Conservation (phyloP, 768 basidiomycete species). For the Termitomyces sp. region DNA sequence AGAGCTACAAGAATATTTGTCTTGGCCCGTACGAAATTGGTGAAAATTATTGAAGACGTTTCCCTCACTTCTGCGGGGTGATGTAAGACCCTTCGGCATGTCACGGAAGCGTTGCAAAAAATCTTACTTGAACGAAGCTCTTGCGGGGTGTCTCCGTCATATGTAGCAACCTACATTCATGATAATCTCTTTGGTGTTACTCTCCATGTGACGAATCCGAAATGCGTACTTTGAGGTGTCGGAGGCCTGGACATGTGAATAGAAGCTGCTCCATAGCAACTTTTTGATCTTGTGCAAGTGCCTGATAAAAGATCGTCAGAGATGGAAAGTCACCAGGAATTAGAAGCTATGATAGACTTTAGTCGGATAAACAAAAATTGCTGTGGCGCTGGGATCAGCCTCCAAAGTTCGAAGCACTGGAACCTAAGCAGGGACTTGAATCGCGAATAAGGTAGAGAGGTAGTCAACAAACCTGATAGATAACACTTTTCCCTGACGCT, state of each 20-base stretch:
- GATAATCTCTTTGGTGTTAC: neutral
- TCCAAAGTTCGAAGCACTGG: constrained; percentile 70
- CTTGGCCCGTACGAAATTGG: constrained; percentile 71
- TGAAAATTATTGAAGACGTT: constrained; percentile 78
- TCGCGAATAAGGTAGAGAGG: neutral
- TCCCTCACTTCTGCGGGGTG: constrained; percentile 58
- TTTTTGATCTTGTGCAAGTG: constrained; percentile 87
- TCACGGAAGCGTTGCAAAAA: neutral
- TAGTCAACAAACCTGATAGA: constrained; percentile 62
- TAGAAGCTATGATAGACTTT: constrained; percentile 56
- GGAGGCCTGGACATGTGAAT: constrained; percentile 57
- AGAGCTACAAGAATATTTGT: neutral
- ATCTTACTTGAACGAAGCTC: constrained; percentile 58
- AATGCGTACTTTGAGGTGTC: constrained; percentile 48
- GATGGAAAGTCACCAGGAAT: neutral
- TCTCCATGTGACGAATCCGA: too few relatives aligned
- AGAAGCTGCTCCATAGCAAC: constrained; percentile 68
- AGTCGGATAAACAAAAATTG: constrained; percentile 87
- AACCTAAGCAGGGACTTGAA: constrained; percentile 41
- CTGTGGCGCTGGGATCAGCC: constrained; percentile 57
- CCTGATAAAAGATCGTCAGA: constrained; percentile 39
- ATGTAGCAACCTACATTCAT: constrained; percentile 59
- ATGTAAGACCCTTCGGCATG: neutral
- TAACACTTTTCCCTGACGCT: constrained; percentile 86
- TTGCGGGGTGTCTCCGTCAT: constrained; percentile 85